Evolutionary conservation across 164 flowering plant genomes (phyloP), one percentile per base, ranked within the genome.

Genomic region (Chimonanthus praecox): DNA sequence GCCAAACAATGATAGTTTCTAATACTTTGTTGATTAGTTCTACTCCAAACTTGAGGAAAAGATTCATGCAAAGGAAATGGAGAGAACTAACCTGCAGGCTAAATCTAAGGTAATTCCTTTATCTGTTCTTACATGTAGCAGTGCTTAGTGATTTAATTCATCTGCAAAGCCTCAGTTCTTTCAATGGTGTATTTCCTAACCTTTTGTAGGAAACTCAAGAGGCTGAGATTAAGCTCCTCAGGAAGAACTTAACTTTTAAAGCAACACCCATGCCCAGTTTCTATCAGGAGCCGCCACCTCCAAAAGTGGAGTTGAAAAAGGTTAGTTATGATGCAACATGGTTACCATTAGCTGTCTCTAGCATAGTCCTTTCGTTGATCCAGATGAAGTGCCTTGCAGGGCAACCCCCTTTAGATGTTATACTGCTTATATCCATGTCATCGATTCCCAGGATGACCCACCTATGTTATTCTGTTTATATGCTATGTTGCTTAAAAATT

Each of bases 221-320:
- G 77, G 98, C 98, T 68, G 99, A 92, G 80, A 82, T 92, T 75
- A 94, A 83, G 84, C 82, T 80, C 86, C 81, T 91, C 10, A 81
- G 98, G 82, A 94, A 92, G 83, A 91, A 83, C 75, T 78, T 94
- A 78, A 85, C 74, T n/a, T 92, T 94, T 76, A 94, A 91, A 83
- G 99, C 99, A 46, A 90, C 91, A 33, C 99, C 99, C 4, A 87
- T 94, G 97, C 99, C 99, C 50, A 92, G 83, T 80, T 94, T 94
- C 79, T 94, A 94, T 78, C 95, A 89, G 81, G 98, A 94, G 79
- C 95, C 97, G 69, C 78, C 90, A 58, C 97, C 98, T 66, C 87
- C 93, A 15, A 92, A 91, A 81, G 79, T 78, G 64, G 97, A 91
- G 71, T 71, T 92, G 58, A 94, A 91, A 86, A 94, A 92, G 98